Evolutionary conservation across 495 filamentous ascomycete species (phyloP).

Genomic region (Bacidia rubella): DNA sequence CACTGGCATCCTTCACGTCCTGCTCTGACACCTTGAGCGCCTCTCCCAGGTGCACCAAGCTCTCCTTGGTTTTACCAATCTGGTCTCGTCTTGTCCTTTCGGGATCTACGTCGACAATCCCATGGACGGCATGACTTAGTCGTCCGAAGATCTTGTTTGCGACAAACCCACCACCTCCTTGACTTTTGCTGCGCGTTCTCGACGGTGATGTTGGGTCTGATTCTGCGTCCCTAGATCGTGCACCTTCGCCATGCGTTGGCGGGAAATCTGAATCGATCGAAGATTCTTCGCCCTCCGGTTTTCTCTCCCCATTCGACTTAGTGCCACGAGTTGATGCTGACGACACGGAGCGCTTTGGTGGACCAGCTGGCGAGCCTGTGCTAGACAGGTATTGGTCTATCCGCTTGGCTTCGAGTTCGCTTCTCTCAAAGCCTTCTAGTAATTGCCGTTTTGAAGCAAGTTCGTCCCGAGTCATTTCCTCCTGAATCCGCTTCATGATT

Average conservation of each 20-base stretch:
- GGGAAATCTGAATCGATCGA: constrained; percentile 93
- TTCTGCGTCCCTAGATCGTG: constrained; percentile 38
- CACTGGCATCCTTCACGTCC: constrained; percentile 83
- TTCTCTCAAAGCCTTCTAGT: constrained; percentile 72
- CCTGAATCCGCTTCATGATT: constrained; percentile 83
- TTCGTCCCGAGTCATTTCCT: constrained; percentile 93
- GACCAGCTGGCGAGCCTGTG: constrained; percentile 41
- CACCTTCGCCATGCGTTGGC: constrained; percentile 65
- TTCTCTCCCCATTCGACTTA: constrained; percentile 23
- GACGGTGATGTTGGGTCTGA: constrained; percentile 25
- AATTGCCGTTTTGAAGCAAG: constrained; percentile 65
- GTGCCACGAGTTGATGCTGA: constrained; percentile 32
- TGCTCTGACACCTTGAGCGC: constrained; percentile 72
- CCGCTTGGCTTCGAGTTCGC: constrained; percentile 78
- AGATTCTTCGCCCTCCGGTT: constrained; percentile 45
- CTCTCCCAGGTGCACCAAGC: constrained; percentile 61
- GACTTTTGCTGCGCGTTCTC: constrained; percentile 40
- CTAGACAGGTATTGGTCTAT: constrained; percentile 80
- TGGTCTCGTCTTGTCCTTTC: constrained; percentile 84
- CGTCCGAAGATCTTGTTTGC: constrained; percentile 90
- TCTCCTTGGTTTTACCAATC: constrained; percentile 87
- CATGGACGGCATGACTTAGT: constrained; percentile 86
- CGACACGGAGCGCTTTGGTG: constrained; percentile 51
- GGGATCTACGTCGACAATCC: constrained; percentile 89
- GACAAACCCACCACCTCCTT: constrained; percentile 60